A percentile compares a stretch with the other conserved stretches of the same genome.
Conservation (phyloP, 2,329 filamentous ascomycete species). For the Verticillium longisporum region DNA sequence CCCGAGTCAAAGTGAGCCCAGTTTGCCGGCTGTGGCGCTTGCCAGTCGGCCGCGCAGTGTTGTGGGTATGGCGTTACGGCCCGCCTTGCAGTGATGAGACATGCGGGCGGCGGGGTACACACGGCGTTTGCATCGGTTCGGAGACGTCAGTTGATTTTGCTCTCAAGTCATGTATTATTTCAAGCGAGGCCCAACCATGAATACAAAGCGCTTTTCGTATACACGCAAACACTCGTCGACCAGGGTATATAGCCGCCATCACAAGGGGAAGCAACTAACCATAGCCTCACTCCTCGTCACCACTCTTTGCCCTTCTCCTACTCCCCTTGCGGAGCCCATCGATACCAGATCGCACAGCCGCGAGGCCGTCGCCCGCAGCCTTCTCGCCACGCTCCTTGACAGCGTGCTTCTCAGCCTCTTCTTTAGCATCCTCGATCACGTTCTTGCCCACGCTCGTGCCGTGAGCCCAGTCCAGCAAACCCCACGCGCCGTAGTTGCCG, state of each 20-base stretch:
- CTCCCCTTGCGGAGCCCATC: slow-evolving; percentile 11
- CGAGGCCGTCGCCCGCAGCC: slow-evolving; percentile 24
- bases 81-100: background rate
- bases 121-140: background rate
- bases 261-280: background rate
- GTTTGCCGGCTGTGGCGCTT: background rate
- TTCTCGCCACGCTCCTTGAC: slow-evolving; percentile 33
- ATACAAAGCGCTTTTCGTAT: background rate
- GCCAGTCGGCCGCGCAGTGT: too few species aligned
- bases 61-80: background rate
- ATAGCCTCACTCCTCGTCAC: background rate
- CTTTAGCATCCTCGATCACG: slow-evolving; percentile 46
- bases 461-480: slow-evolving; percentile 54
- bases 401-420: slow-evolving; percentile 50
- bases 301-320: slow-evolving; percentile 1
- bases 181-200: too few species aligned
- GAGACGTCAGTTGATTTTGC: background rate
- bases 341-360: slow-evolving; percentile 24
- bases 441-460: slow-evolving; percentile 47
- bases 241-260: background rate
- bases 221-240: background rate
- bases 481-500: slow-evolving; percentile 57
- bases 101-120: background rate
- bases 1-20: background rate
- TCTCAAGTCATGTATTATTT: background rate